Evolutionary conservation across 208 protist genomes (phyloP), one percentile per base, ranked within the genome.

Genomic region (Trypanosoma scelopori): DNA sequence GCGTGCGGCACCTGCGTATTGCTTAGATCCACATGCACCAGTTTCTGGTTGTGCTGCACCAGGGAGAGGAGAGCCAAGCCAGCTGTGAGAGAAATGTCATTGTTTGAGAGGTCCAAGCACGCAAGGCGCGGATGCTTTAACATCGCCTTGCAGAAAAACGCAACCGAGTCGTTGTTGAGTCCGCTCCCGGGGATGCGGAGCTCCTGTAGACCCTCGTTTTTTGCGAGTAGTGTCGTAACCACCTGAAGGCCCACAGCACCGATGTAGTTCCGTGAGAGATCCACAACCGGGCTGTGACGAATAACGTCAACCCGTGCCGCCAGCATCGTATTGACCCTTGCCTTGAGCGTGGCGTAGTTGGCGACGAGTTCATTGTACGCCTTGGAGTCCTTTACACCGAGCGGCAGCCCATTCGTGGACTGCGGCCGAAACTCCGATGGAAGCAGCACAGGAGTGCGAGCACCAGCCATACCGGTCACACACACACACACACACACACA

Each of bases 81-180:
- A 18, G 74, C 87, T 9, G 84, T 74, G 16, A 94, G 77, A 0
- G 88, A 94, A 32, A 97, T 67, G 2, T 66, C 60, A 67, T 97
- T 94, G 61, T 56, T 49, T 18, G 84, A 86, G 12, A 97, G 74
- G 74, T 97, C 85, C 20, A 97, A 45, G 23, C 71, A 1, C 23
- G 50, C 22, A 9, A 96, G 69, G 5, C 53, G 71, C 9, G 52
- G 50, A 59, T 93, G 84, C 20, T 28, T 42, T 30, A 80, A 62
- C 76, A 97, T 70, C 9, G 87, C 74, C 1, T 84, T 80, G 59
- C 85, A 91, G 49, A 95, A 79, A 52, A 93, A 82, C 20, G 89
- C 82, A 32, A 95, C 82, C 0, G 84, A 80, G 50, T 94, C 85
- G 58, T 97, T 97, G 13, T 76, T 79, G 4, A 97, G 51, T 12